Conservation (phyloP, 2,329 filamentous ascomycete genomes). For the Penicillium capsulatum region DNA sequence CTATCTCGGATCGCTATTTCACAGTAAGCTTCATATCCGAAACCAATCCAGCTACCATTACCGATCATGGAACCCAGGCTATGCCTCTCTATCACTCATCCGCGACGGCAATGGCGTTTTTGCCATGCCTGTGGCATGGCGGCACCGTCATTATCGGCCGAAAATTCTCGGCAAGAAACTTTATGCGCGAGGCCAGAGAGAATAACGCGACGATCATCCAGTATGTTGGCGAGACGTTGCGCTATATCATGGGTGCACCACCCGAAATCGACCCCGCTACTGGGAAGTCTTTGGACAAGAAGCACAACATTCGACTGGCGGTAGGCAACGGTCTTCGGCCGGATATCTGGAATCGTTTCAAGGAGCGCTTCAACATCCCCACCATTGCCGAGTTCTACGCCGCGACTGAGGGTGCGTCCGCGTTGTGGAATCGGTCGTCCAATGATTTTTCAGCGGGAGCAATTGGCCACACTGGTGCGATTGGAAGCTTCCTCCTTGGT, state of each 20-base stretch:
- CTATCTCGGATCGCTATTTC: conserved; percentile 65
- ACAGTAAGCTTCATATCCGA: conserved; percentile 60
- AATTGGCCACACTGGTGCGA: conserved; percentile 66
- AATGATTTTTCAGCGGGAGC: conserved; percentile 74
- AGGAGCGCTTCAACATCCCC: conserved; percentile 71
- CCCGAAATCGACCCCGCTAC: conserved; percentile 60
- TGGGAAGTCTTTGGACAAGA: conserved; percentile 65
- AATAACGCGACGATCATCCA: conserved; percentile 71
- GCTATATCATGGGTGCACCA: conserved; percentile 69
- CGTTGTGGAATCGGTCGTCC: conserved; percentile 66
- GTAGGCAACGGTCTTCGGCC: conserved; percentile 83
- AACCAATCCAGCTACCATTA: too few relatives aligned
- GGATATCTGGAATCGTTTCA: conserved; percentile 80
- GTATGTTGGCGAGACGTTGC: conserved; percentile 83
- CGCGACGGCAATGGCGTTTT: conserved; percentile 65
- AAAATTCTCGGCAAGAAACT: conserved; percentile 71
- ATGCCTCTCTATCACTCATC: conserved; percentile 91
- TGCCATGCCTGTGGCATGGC: conserved; percentile 56
- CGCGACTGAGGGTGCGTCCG: conserved; percentile 67
- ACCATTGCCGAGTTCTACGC: conserved; percentile 77
- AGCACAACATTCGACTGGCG: conserved; percentile 68
- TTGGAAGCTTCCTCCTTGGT: conserved; percentile 56
- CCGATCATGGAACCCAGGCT: conserved; percentile 54
- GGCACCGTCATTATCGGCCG: conserved; percentile 67
- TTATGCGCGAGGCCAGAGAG: conserved; percentile 72